phyloP scores from a whole-genome alignment of 495 filamentous ascomycete species.

The Aspergillus cristatus region DNA sequence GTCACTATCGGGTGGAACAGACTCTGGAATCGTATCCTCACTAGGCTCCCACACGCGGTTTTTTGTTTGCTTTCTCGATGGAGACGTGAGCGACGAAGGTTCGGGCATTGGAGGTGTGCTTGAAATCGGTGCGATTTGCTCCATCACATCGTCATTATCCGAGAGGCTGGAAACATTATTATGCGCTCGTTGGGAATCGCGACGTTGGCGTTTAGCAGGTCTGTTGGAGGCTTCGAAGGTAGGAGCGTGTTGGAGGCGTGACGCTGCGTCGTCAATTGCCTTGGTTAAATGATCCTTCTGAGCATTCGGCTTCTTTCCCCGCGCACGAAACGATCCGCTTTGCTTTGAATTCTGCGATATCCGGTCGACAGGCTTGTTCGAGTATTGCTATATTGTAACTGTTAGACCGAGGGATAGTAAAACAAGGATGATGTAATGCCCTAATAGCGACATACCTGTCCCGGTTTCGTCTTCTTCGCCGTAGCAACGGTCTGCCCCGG shows the following conservation, averaged over 20 bases:
- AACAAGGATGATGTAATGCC: no score
- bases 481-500: slow-evolving; percentile 10
- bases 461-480: slow-evolving; percentile 5
- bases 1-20: slow-evolving; percentile 4
- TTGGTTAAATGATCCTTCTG: no score
- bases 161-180: no score
- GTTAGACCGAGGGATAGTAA: slow-evolving; percentile 5
- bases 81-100: no score
- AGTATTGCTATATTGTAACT: slow-evolving; percentile 1
- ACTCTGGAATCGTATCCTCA: no score
- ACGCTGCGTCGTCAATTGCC: no score
- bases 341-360: slow-evolving; percentile 22
- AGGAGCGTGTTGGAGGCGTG: no score
- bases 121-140: slow-evolving; percentile 5
- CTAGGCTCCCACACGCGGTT: no score
- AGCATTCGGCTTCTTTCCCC: no score
- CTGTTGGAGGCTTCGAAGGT: slow-evolving; percentile 14
- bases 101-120: no score
- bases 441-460: slow-evolving; percentile 10
- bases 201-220: slow-evolving; percentile 25
- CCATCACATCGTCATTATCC: slow-evolving; percentile 8
- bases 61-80: no score
- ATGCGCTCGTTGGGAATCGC: slow-evolving; percentile 6
- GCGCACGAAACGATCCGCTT: slow-evolving; percentile 32
- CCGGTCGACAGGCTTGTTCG: slow-evolving; percentile 19